phyloP scores from a whole-genome alignment of 139 green algal genomes.

The Yamagishiella unicocca region DNA sequence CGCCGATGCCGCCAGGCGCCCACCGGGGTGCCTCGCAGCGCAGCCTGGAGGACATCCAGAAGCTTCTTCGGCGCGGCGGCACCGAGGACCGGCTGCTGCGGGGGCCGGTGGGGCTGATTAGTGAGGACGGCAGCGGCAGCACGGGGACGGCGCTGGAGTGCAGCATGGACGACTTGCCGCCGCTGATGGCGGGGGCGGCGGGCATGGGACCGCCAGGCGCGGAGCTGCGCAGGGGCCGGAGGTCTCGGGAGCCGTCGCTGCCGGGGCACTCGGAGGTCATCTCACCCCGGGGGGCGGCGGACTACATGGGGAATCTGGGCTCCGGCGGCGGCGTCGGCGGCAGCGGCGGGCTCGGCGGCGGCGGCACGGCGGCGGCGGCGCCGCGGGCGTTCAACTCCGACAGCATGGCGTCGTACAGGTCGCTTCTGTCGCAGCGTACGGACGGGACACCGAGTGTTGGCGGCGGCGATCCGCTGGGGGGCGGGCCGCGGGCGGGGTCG shows the following conservation, averaged over 20 bases:
- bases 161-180: neutral
- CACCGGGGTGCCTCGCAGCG: neutral
- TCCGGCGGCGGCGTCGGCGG: neutral
- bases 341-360: neutral
- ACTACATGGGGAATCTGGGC: neutral
- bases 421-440: neutral
- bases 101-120: neutral
- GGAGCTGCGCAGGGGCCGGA: neutral
- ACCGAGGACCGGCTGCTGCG: neutral
- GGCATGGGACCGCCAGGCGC: no score
- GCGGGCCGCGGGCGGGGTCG: neutral
- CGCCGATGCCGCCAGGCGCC: no score
- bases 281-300: neutral
- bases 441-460: neutral
- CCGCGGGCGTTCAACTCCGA: neutral
- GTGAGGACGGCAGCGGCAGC: slow-evolving; percentile 11
- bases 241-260: neutral
- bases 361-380: neutral
- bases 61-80: neutral
- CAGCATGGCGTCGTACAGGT: neutral
- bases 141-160: neutral
- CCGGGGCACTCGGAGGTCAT: slow-evolving; percentile 3
- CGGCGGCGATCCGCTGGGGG: neutral
- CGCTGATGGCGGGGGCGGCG: neutral
- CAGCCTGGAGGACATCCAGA: slow-evolving; percentile 5